These are phyloP conservation scores for Camellia lanceoleosa DNA, from an alignment of 148 eudicot species.

Conservation along the genomic window DNA sequence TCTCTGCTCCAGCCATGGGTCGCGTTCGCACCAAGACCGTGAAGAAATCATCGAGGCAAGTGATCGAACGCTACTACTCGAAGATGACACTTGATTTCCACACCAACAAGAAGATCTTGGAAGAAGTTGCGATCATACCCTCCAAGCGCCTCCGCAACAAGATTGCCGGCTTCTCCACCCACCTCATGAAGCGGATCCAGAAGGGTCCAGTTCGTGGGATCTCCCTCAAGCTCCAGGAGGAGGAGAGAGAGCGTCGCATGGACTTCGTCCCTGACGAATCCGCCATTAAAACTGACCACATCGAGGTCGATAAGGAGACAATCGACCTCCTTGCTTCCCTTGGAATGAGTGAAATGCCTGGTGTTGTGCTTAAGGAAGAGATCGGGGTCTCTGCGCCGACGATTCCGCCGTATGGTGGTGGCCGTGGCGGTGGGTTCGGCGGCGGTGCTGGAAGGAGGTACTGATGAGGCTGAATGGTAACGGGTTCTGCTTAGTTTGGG, in stretches of 20 bases:
- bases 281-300: slow-evolving; percentile 25
- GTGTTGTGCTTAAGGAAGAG: slow-evolving; percentile 29
- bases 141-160: slow-evolving; percentile 47
- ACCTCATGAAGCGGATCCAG: slow-evolving; percentile 36
- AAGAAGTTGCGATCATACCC: slow-evolving; percentile 34
- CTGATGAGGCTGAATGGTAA: slow-evolving; percentile 7
- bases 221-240: slow-evolving; percentile 39
- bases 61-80: slow-evolving; percentile 40
- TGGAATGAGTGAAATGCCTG: slow-evolving; percentile 32
- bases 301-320: slow-evolving; percentile 42
- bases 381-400: slow-evolving; percentile 2
- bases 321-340: slow-evolving; percentile 27
- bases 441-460: slow-evolving; percentile 26
- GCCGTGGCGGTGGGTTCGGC: slow-evolving; percentile 20
- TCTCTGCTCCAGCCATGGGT: slow-evolving; percentile 20
- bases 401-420: slow-evolving; percentile 18
- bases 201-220: slow-evolving; percentile 39
- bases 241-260: slow-evolving; percentile 42
- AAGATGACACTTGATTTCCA: slow-evolving; percentile 40
- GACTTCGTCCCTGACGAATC: slow-evolving; percentile 38
- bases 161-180: slow-evolving; percentile 39
- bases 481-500: not conserved
- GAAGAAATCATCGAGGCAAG: slow-evolving; percentile 37
- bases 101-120: slow-evolving; percentile 39
- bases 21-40: slow-evolving; percentile 39